Conservation (phyloP, 2,329 filamentous ascomycete genomes). For the Trichoderma sp. region DNA sequence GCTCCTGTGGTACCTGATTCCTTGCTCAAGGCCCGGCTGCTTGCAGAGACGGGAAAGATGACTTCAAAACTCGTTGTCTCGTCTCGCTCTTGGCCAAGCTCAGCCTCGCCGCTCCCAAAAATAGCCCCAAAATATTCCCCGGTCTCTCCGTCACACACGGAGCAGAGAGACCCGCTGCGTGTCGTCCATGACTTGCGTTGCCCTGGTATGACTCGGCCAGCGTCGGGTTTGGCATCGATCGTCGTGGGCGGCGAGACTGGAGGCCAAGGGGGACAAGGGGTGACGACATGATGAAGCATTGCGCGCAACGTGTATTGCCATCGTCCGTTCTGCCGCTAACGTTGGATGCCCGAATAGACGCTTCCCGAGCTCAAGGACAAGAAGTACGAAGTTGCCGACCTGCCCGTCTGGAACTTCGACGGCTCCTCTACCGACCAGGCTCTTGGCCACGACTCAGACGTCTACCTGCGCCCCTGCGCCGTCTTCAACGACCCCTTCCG, state of each 20-base stretch:
- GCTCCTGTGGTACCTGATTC: too few species aligned
- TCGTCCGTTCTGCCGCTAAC: too few species aligned
- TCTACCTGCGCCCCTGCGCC: conserved; percentile 90
- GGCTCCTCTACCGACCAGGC: conserved; percentile 92
- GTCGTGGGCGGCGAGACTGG: background rate
- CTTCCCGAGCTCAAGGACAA: conserved; percentile 46
- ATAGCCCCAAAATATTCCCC: background rate
- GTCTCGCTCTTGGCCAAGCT: background rate
- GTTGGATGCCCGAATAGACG: conserved; percentile 44
- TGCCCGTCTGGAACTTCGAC: conserved; percentile 60
- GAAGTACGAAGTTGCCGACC: conserved; percentile 54
- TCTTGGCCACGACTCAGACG: conserved; percentile 92
- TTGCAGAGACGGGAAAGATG: background rate
- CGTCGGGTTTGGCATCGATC: conserved; percentile 20
- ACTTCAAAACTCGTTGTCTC: background rate
- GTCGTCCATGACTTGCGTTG: background rate
- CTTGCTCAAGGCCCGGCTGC: background rate
- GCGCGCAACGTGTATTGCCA: background rate
- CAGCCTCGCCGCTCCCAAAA: conserved; percentile 9
- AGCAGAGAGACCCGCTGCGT: conserved; percentile 16
- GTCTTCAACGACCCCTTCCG: conserved; percentile 93
- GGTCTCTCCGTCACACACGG: background rate
- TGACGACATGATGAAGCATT: conserved; percentile 21
- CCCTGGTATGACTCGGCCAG: conserved; percentile 15
- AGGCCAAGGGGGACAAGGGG: background rate